These are phyloP conservation scores for Paracoccidioides lutzii DNA, from an alignment of 2,329 filamentous ascomycete species.

Conservation along the genomic window DNA sequence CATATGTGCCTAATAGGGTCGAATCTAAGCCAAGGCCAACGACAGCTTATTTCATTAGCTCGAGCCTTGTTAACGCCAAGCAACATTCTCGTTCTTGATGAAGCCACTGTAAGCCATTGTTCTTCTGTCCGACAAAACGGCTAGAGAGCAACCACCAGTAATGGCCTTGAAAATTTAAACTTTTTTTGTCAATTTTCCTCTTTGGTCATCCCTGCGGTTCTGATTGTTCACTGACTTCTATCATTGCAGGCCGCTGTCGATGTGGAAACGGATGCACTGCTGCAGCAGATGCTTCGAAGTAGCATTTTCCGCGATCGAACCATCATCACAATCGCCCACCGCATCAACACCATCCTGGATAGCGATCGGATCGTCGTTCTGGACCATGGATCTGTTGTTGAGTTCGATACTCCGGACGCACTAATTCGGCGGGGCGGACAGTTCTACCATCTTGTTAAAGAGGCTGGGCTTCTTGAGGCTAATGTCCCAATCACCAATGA, in stretches of 20 bases:
- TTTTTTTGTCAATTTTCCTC: background rate
- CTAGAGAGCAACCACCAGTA: background rate
- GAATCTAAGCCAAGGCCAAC: constrained; percentile 88
- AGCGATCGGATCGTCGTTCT: constrained; percentile 86
- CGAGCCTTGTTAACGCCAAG: constrained; percentile 87
- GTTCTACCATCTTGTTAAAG: constrained; percentile 83
- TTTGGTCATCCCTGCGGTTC: constrained; percentile 1
- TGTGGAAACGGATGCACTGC: constrained; percentile 53
- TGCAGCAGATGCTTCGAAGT: constrained; percentile 51
- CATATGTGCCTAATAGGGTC: constrained; percentile 47
- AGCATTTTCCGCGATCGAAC: constrained; percentile 75
- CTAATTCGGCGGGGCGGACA: constrained; percentile 63
- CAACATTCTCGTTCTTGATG: constrained; percentile 93
- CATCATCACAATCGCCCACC: constrained; percentile 95
- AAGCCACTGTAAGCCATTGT: constrained; percentile 59
- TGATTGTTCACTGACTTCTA: background rate
- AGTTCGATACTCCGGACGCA: constrained; percentile 77
- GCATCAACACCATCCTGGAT: constrained; percentile 91
- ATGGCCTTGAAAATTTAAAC: background rate
- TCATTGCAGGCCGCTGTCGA: constrained; percentile 48
- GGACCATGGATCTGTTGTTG: constrained; percentile 75
- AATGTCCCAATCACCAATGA: constrained; percentile 18
- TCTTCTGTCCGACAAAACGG: background rate
- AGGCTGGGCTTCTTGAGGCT: constrained; percentile 60
- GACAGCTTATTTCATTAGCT: constrained; percentile 85